Conservation (phyloP, 352 stramenopile genomes). For the Blastocystis sp. region DNA sequence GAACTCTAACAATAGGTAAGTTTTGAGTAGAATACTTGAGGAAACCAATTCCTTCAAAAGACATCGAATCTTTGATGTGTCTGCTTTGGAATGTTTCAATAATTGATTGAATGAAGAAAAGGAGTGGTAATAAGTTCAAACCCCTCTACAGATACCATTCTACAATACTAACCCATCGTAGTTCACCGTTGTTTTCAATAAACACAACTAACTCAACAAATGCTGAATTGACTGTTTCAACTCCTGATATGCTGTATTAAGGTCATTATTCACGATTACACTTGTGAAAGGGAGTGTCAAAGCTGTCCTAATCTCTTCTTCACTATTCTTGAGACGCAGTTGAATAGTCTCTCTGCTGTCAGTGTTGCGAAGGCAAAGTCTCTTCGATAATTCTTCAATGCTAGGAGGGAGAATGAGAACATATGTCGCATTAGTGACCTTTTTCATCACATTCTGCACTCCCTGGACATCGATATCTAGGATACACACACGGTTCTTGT, state of each 20-base stretch:
- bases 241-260: slow-evolving; percentile 72
- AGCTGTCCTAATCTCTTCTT: slow-evolving; percentile 70
- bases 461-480: slow-evolving; percentile 84
- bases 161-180: neutral
- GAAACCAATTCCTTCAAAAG: neutral
- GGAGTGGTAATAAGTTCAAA: neutral
- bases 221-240: slow-evolving; percentile 70
- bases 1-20: neutral
- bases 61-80: neutral
- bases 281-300: slow-evolving; percentile 74
- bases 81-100: neutral
- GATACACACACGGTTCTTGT: slow-evolving; percentile 77
- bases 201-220: slow-evolving; percentile 67
- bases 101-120: slow-evolving; percentile 22
- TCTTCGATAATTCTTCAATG: slow-evolving; percentile 77
- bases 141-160: slow-evolving; percentile 41
- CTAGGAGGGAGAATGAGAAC: slow-evolving; percentile 80
- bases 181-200: neutral
- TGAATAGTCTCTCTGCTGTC: slow-evolving; percentile 80
- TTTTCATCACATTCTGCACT: slow-evolving; percentile 70
- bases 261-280: slow-evolving; percentile 76
- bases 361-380: slow-evolving; percentile 73
- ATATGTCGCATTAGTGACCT: slow-evolving; percentile 70
- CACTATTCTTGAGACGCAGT: slow-evolving; percentile 75
- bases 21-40: neutral